Percentiles rank a stretch among this genome's conserved stretches.
These are phyloP conservation scores for Leccinum sublutescens DNA, from an alignment of 768 basidiomycete species.

Conservation along the genomic window DNA sequence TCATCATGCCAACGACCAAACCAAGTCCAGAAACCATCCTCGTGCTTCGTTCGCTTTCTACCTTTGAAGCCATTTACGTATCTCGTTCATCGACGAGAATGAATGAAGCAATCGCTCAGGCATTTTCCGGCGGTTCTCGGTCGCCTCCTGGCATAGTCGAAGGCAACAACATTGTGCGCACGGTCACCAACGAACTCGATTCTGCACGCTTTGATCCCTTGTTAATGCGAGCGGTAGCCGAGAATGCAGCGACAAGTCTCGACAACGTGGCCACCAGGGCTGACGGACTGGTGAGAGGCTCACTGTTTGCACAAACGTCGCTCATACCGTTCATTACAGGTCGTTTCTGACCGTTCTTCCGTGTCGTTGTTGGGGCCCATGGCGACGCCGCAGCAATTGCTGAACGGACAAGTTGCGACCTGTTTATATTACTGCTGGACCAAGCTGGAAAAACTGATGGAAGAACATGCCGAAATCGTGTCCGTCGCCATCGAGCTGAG, in stretches of 20 bases:
- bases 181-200: constrained; percentile 79
- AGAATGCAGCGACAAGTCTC: constrained; percentile 63
- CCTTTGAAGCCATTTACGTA: constrained; percentile 87
- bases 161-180: constrained; percentile 72
- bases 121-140: constrained; percentile 69
- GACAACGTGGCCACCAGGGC: constrained; percentile 64
- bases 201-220: constrained; percentile 66
- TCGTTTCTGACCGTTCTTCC: constrained; percentile 70
- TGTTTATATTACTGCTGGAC: constrained; percentile 46
- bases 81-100: constrained; percentile 79
- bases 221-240: constrained; percentile 75
- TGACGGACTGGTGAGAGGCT: constrained; percentile 62
- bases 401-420: constrained; percentile 76
- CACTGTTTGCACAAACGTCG: neutral
- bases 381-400: constrained; percentile 73
- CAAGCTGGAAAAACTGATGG: constrained; percentile 23
- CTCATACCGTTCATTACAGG: constrained; percentile 38
- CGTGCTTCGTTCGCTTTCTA: constrained; percentile 76
- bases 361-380: constrained; percentile 70
- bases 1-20: constrained; percentile 1
- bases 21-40: constrained; percentile 88
- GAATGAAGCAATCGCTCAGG: constrained; percentile 76
- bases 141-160: constrained; percentile 73
- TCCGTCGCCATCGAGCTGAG: constrained; percentile 51
- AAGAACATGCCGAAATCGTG: constrained; percentile 39